These are phyloP conservation scores for Eudorina sp. DNA, from an alignment of 139 green algal genomes.

Conservation along the genomic window DNA sequence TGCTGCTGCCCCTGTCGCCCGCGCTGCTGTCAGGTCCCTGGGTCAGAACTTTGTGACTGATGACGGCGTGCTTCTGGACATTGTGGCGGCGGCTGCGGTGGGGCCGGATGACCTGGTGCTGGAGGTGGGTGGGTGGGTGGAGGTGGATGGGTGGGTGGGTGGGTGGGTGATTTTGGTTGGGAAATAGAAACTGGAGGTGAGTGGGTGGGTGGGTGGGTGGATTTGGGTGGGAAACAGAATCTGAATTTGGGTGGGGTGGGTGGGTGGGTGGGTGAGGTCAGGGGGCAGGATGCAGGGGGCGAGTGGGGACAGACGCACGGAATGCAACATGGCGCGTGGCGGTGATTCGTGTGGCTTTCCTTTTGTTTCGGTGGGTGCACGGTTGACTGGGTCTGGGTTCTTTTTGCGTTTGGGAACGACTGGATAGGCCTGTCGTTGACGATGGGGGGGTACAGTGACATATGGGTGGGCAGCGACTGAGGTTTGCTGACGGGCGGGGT, in stretches of 20 bases:
- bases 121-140: slow-evolving; percentile 82
- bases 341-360: too few species aligned
- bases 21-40: slow-evolving; percentile 67
- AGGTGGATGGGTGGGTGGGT: not conserved
- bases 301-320: too few species aligned
- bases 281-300: too few species aligned
- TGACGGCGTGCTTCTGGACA: slow-evolving; percentile 79
- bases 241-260: not conserved
- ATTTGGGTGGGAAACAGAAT: not conserved
- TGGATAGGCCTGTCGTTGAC: too few species aligned
- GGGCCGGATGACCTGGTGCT: slow-evolving; percentile 83
- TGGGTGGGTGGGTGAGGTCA: too few species aligned
- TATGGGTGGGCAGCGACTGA: too few species aligned
- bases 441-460: too few species aligned
- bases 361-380: not conserved
- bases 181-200: not conserved
- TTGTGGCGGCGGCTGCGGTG: slow-evolving; percentile 77
- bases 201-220: not conserved
- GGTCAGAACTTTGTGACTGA: slow-evolving; percentile 96
- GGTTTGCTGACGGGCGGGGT: too few species aligned
- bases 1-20: too few species aligned
- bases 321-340: too few species aligned
- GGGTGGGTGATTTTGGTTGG: not conserved
- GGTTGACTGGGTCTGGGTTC: too few species aligned
- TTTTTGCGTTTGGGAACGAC: too few species aligned